Base-by-base conservation (phyloP, 345 rosid genomes). In the Balakata baccata region DNA sequence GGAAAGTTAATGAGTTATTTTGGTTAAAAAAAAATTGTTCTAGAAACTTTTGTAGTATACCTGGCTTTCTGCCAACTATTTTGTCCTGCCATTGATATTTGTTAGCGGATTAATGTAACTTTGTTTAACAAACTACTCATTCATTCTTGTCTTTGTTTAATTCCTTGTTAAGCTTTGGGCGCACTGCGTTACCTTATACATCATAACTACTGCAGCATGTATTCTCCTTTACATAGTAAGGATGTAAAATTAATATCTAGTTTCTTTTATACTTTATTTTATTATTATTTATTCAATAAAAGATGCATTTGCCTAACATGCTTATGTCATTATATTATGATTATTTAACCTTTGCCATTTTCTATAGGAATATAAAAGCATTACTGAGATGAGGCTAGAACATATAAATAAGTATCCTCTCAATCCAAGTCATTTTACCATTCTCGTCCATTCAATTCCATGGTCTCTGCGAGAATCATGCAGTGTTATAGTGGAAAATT, bases 151-250 rank as follows among this genome's bases (percentile, higher is more conserved):
- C 8, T 75, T 77, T 57, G 18, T 67, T 56, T 13, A 34, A 29
- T 57, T 60, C 46, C 25, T 67, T 80, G 50, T 50, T 90, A 92
- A 98, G 99, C 87, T 95, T 54, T 91, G 98, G 99, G 85, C 82
- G 29, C 99, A 92, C 80, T 89, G 97, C 86, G 69, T 92, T 76
- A 84, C 93, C 51, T 82, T 95, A 72, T 95, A 95, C 75, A 60
- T 91, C 77, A 91, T 92, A 80, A 59, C 98, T 73, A 64, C 78
- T 69, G 76, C 93, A 4, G 86, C 97, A 53, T 92, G 94, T 75
- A 78, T 78, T 77, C 97, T 95, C 57, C 96, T 95, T 58, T 92
- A 95, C 84, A 81, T 85, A 78, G 99, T 95, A 86, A 91, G 98
- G 75, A 80, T 69, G 18, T 65, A 56, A 50, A 81, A 72, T 56